Conservation (phyloP, 768 basidiomycete species). For the Lyophyllum semitale region DNA sequence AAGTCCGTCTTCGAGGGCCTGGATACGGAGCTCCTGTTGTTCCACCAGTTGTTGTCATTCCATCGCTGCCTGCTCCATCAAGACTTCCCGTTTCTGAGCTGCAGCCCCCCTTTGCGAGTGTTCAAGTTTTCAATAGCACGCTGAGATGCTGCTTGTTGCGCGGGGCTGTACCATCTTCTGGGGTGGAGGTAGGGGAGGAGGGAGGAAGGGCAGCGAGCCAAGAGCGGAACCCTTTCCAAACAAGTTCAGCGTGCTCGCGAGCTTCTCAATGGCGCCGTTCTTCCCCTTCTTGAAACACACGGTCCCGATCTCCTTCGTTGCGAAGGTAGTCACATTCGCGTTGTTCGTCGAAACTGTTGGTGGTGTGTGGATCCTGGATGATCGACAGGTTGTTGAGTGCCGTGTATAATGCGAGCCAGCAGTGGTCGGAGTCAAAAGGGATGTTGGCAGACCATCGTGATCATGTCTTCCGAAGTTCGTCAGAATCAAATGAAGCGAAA, state of each 20-base stretch:
- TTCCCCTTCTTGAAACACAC: slow-evolving; percentile 61
- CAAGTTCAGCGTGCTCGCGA: slow-evolving; percentile 47
- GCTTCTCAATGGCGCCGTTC: slow-evolving; percentile 59
- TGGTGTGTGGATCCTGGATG: not conserved
- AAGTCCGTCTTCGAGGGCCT: slow-evolving; percentile 64
- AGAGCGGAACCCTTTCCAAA: slow-evolving; percentile 40
- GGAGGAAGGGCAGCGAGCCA: slow-evolving; percentile 38
- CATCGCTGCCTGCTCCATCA: slow-evolving; percentile 50
- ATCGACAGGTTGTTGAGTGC: not conserved
- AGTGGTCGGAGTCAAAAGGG: slow-evolving; percentile 17
- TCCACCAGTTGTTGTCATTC: slow-evolving; percentile 48
- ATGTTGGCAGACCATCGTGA: not conserved
- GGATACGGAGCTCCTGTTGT: slow-evolving; percentile 57
- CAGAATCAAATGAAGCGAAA: no score
- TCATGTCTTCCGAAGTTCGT: no score
- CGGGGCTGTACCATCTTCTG: slow-evolving; percentile 16
- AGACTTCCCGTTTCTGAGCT: slow-evolving; percentile 53
- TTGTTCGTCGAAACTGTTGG: slow-evolving; percentile 43
- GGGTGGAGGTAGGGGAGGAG: slow-evolving; percentile 16
- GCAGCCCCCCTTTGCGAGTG: slow-evolving; percentile 53
- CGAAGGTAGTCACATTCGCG: slow-evolving; percentile 66
- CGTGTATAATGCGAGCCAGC: slow-evolving; percentile 8
- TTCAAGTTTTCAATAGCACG: slow-evolving; percentile 62
- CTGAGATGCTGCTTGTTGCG: slow-evolving; percentile 55
- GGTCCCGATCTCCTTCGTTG: slow-evolving; percentile 67